phyloP scores from a whole-genome alignment of 495 filamentous ascomycete species.

The Aspergillus incahuasiensis region DNA sequence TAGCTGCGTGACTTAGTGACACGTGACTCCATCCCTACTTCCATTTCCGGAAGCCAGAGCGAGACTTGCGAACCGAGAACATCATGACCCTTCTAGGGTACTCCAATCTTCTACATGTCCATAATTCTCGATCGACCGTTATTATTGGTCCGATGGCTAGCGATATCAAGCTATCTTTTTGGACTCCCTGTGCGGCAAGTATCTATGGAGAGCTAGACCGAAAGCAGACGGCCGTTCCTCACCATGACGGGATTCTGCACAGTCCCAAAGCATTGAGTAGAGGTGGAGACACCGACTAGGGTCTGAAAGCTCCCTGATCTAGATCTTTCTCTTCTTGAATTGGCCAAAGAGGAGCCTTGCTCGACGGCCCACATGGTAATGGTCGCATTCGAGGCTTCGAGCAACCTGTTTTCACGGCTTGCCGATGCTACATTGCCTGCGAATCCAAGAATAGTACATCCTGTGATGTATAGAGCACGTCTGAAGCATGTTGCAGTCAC shows the following conservation, averaged over 20 bases:
- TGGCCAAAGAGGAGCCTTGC: not conserved
- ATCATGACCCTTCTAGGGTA: not conserved
- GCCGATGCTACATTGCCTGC: conserved; percentile 15
- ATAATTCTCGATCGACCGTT: not conserved
- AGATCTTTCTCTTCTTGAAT: not conserved
- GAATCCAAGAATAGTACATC: not conserved
- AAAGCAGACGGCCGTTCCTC: not conserved
- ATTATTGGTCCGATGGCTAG: not conserved
- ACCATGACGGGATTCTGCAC: conserved; percentile 1
- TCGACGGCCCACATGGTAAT: conserved; percentile 4
- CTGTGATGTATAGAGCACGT: conserved; percentile 2
- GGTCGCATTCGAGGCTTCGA: conserved; percentile 6
- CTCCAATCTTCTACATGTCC: not conserved
- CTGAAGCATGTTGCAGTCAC: conserved; percentile 8
- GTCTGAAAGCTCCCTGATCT: not conserved
- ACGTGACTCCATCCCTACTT: not conserved
- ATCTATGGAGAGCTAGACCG: not conserved
- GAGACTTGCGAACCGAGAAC: too few species aligned
- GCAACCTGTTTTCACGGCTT: conserved; percentile 1
- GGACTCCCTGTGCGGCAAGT: too few species aligned
- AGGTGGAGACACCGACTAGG: not conserved
- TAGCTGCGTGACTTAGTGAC: not conserved
- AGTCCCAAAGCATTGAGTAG: not conserved
- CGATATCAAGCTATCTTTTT: too few species aligned
- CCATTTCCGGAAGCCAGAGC: not conserved